Conservation (phyloP, 768 basidiomycete species). For the Artomyces pyxidatus region DNA sequence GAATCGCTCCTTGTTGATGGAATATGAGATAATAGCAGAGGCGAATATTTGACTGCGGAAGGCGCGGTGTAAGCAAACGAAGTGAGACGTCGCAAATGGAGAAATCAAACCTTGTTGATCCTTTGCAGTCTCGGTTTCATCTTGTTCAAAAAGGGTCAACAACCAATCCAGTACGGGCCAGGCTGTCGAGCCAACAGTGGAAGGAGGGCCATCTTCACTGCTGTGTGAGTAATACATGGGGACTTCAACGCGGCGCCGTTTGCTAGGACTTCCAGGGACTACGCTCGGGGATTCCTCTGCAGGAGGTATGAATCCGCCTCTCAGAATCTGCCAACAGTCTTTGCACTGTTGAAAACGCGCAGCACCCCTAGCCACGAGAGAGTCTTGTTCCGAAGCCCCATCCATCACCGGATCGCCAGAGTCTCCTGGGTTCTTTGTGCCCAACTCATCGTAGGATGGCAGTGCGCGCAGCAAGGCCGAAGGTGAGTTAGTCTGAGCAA, state of each 20-base stretch:
- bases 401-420: constrained; percentile 1
- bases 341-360: constrained; percentile 13
- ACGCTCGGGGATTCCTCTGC: neutral
- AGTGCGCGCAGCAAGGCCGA: constrained; percentile 12
- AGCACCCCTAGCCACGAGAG: constrained; percentile 13
- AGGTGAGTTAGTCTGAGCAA: constrained; percentile 13
- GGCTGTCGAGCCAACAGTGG: constrained; percentile 47
- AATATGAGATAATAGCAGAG: constrained; percentile 50
- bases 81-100: constrained; percentile 1
- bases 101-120: constrained; percentile 30
- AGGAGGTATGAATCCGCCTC: constrained; percentile 9
- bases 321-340: constrained; percentile 18
- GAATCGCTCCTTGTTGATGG: constrained; percentile 41
- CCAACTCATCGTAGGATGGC: constrained; percentile 13
- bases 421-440: neutral
- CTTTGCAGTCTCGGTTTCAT: constrained; percentile 35
- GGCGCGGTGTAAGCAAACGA: constrained; percentile 5
- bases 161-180: constrained; percentile 73
- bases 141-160: constrained; percentile 57
- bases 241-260: constrained; percentile 20
- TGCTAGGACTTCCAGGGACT: constrained; percentile 13
- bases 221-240: constrained; percentile 21
- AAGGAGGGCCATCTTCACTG: constrained; percentile 19
- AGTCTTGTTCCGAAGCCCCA: constrained; percentile 10
- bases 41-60: constrained; percentile 35